Evolutionary conservation across 2,329 filamentous ascomycete species (phyloP).

Genomic region (Nemania sp.): DNA sequence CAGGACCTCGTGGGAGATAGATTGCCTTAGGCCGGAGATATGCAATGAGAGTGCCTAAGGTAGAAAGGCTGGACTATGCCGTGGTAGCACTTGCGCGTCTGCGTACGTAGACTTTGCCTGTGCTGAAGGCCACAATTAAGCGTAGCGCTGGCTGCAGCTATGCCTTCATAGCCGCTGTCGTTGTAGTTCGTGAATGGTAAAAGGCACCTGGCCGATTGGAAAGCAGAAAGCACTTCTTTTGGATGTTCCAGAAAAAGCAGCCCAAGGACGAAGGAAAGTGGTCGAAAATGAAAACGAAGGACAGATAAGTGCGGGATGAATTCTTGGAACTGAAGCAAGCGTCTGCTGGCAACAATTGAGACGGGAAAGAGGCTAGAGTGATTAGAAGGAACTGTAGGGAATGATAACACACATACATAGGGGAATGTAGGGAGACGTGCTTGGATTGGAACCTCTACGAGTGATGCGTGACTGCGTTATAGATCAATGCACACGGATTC

Average conservation of each 20-base stretch:
- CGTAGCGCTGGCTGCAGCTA: slow-evolving; percentile 7
- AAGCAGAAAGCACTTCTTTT: neutral
- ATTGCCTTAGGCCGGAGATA: neutral
- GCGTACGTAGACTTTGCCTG: slow-evolving; percentile 15
- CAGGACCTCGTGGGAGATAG: neutral
- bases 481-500: neutral
- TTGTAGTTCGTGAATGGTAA: slow-evolving; percentile 3
- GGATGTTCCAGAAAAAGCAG: neutral
- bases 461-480: slow-evolving; percentile 1
- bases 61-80: slow-evolving; percentile 8
- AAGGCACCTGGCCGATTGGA: slow-evolving; percentile 13
- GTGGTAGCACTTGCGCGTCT: slow-evolving; percentile 18
- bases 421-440: slow-evolving; percentile 21
- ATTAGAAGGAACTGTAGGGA: neutral
- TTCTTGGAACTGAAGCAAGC: slow-evolving; percentile 9
- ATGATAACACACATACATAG: slow-evolving; percentile 6
- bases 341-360: slow-evolving; percentile 3
- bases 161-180: neutral
- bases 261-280: neutral
- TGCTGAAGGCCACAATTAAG: slow-evolving; percentile 6
- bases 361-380: neutral
- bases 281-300: neutral
- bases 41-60: slow-evolving; percentile 2
- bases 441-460: slow-evolving; percentile 14
- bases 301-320: slow-evolving; percentile 13